Evolutionary conservation across 2,329 filamentous ascomycete genomes (phyloP), one percentile per base, ranked within the genome.

Genomic region (Acrodontium crateriforme): DNA sequence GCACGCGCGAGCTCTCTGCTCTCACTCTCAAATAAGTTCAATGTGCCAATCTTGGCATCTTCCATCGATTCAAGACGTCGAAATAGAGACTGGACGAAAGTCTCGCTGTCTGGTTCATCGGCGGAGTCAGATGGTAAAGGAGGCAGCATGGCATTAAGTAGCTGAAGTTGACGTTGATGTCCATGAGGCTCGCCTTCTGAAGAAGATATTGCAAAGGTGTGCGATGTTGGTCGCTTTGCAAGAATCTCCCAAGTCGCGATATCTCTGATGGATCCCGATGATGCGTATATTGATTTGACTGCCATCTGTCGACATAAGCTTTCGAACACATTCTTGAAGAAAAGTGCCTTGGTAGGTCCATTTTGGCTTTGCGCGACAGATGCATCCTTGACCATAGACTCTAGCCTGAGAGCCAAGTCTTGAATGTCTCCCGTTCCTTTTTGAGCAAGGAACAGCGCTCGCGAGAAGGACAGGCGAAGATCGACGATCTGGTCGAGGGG

Each of bases 301-400:
- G 36, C 37, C 12, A 42, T 29, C 10, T 32, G 33, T 20, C 64
- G 60, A 36, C 55, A 62, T 11, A 67, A 36, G 10, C 49, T 45
- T 38, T 64, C 61, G 36, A 66, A 67, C 21, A 59, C 50, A n/a
- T 38, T 33, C 9, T 47, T 40, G 37, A 66, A 65, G 36, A 62
- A 62, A 9, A 62, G 60, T 19, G 33, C 40, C 21, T 44, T n/a
- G 20, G 13, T 6, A 17, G 23, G 12, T 11, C 19, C 27, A 18
- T 30, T 28, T 18, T 37, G 31, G 11, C 27, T 21, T 16, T 28
- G 14, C 9, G 35, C 37, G 6, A 29, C 26, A 9, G 27, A 13
- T 13, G 22, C 14, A n/a, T 11, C 22, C 11, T 35, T 35, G 17
- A 47, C 33, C 8, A 40, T 16, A 16, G 18, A 18, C 10, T 31